Base-by-base conservation (phyloP, 2,329 filamentous ascomycete genomes). In the Nothomitra cinnamomea region DNA sequence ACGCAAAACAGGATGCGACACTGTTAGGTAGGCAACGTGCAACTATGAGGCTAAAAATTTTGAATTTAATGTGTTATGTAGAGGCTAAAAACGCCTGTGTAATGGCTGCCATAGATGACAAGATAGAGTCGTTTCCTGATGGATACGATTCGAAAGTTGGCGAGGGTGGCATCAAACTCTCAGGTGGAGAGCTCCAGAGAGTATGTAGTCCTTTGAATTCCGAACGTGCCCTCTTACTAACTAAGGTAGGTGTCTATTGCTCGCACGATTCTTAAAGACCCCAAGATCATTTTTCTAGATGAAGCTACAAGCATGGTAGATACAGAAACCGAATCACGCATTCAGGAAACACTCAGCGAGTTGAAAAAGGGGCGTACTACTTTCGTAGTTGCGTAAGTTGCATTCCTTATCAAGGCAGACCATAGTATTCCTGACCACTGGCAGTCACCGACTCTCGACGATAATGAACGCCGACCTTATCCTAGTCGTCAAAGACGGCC, bases 61-160 rank as follows among this genome's bases (percentile, higher is more conserved):
- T 65, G 48, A 10, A 54, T n/a, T 2, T 47, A 45, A 28, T 36
- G 15, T 4, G 15, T 10, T 32, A 32, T 10, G 5, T 24, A 54
- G 76, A 84, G 28, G 72, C 82, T 48, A 68, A 75, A 52, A 73
- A 73, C 1, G 81, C 80, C 0, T 83, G 79, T 61, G 72, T 71
- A 54, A 73, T 74, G 0, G 81, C 80, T 2, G 73, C 75, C 1
- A 76, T 85, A 24, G 80, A 85, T 63, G 75, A 82, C 53, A 78
- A 80, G 58, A 82, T 84, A 56, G 61, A 74, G 52, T 69, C 64
- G 1, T 82, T 84, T 59, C 69, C 76, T 0, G 69, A 76, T 60
- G 69, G 70, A 0, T 76, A 77, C 60, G 57, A 67, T 19, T 70
- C 71, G 7, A 60, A 64, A 41, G 69, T 76, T 24, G 74, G 74